Percentiles rank a stretch among this genome's conserved stretches.
Evolutionary conservation across 495 filamentous ascomycete genomes (phyloP).

Genomic region (Parathielavia hyrcaniae): DNA sequence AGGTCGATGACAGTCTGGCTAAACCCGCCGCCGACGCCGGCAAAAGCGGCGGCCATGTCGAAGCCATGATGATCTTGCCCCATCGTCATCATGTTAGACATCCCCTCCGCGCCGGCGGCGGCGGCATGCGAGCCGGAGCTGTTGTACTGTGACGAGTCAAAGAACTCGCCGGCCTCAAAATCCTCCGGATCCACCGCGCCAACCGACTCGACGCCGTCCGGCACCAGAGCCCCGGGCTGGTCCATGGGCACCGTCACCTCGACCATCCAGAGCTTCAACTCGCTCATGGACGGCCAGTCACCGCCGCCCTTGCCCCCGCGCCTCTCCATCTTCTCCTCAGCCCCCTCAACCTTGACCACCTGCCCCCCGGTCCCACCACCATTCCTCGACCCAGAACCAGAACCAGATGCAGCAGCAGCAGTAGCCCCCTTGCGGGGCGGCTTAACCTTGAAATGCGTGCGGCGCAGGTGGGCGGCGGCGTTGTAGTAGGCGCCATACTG

Average conservation of each 20-base stretch:
- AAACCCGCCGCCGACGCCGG: slow-evolving; percentile 32
- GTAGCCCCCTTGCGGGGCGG: slow-evolving; percentile 40
- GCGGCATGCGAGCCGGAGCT: slow-evolving; percentile 12
- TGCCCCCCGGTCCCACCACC: neutral
- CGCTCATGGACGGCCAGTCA: slow-evolving; percentile 72
- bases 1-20: slow-evolving; percentile 13
- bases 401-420: slow-evolving; percentile 28
- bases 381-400: no score
- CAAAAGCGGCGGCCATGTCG: slow-evolving; percentile 26
- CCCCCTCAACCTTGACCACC: slow-evolving; percentile 31
- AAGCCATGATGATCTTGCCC: slow-evolving; percentile 22
- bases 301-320: slow-evolving; percentile 81
- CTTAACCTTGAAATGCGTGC: slow-evolving; percentile 70
- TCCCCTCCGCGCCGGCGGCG: no score
- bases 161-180: slow-evolving; percentile 25
- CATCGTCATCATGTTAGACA: no score
- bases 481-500: slow-evolving; percentile 92
- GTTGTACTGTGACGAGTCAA: slow-evolving; percentile 13
- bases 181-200: slow-evolving; percentile 33
- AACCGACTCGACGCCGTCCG: slow-evolving; percentile 28
- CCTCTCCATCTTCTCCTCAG: slow-evolving; percentile 42
- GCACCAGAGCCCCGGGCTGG: slow-evolving; percentile 21
- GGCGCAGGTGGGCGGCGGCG: slow-evolving; percentile 82
- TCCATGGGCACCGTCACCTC: slow-evolving; percentile 51
- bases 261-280: slow-evolving; percentile 76